Evolutionary conservation across 352 stramenopile species (phyloP).

Genomic region (Thalassiosira hispida): DNA sequence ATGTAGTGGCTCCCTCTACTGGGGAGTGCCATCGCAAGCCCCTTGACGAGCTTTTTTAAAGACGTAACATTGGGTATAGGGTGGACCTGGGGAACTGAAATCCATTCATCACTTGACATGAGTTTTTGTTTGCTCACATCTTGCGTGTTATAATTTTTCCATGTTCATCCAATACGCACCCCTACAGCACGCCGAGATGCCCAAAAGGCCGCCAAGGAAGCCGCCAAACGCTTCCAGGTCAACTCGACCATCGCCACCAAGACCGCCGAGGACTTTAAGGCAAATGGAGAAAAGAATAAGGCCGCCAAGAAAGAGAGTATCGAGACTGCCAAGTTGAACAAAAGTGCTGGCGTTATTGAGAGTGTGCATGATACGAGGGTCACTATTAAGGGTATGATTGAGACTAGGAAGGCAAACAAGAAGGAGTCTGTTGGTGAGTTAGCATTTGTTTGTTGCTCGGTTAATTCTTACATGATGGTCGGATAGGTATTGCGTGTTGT

Average conservation of each 20-base stretch:
- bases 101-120: too few relatives aligned
- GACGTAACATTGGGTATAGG: too few relatives aligned
- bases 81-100: too few relatives aligned
- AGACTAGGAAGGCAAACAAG: not conserved
- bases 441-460: too few relatives aligned
- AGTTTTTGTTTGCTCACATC: too few relatives aligned
- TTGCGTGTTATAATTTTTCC: too few relatives aligned
- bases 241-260: not conserved
- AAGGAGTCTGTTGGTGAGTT: not conserved
- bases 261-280: not conserved
- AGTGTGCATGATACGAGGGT: not conserved
- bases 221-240: conserved; percentile 5
- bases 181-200: not conserved
- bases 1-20: too few relatives aligned
- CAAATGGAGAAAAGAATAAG: not conserved
- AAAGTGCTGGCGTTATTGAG: not conserved
- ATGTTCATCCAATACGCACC: too few relatives aligned
- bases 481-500: too few relatives aligned
- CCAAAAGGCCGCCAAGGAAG: not conserved
- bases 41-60: too few relatives aligned
- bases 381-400: not conserved
- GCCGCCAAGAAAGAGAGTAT: not conserved
- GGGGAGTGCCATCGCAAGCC: too few relatives aligned
- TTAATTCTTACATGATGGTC: not conserved
- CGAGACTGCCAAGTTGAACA: not conserved